Base-by-base conservation (phyloP, 768 basidiomycete species). In the Lactifluus rugatus region DNA sequence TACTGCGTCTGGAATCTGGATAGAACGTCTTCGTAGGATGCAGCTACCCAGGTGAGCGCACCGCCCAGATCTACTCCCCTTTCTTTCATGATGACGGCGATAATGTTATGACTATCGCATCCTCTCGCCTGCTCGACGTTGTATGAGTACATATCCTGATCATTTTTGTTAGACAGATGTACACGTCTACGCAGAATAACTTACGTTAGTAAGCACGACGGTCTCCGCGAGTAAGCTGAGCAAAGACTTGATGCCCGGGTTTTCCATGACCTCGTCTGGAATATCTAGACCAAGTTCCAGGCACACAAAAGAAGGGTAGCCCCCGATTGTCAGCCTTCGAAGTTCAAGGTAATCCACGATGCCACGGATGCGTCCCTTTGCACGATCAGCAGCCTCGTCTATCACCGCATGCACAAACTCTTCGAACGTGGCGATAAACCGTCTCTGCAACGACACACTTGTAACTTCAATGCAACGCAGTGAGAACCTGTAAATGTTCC, bases 331-430 rank as follows among this genome's bases (percentile, higher is more conserved):
- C 34, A 72, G 64, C 5, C 77, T 70, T 5, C 80, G 69, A 16
- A 73, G 62, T 2, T 64, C 52, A 3, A 79, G 63, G 54, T 78
- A 81, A 26, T 65, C 67, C 3, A 76, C 64, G n/a, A 80, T 61
- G 28, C 69, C 67, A 5, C 74, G 72, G 10, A 76, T 67, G 25
- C 54, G 56, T 25, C 64, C 52, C 4, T 65, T 28, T 13, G 64
- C 64, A 7, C 76, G 70, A 53, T 80, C 77, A 1, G 64, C 56
- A 0, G 77, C 74, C 65, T 81, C 70, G 16, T 71, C 66, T 2
- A 74, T 71, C 11, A 78, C 71, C 0, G 75, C 54, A 2, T 72
- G 62, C 7, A 71, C 58, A 57, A 74, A 79, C 16, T 57, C 52
- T 16, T 70, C 63, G 56, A 77, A 74, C 2, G 50, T 57, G 2